Evolutionary conservation across 495 filamentous ascomycete genomes (phyloP).

Genomic region (Aspergillus affinis): DNA sequence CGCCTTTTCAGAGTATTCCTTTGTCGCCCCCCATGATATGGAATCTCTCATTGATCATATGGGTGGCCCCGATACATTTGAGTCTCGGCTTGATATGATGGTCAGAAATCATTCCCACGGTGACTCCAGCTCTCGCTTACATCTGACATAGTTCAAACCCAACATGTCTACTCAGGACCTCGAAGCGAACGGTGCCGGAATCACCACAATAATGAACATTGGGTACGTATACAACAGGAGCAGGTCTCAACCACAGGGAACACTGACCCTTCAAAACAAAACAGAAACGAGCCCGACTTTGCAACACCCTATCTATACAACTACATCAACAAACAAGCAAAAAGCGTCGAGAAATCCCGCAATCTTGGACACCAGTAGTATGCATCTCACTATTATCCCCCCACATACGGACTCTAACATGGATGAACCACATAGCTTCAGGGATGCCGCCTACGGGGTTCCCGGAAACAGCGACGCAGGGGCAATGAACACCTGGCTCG

Average conservation of each 20-base stretch:
- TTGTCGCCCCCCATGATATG: slow-evolving; percentile 67
- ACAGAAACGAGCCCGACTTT: slow-evolving; percentile 64
- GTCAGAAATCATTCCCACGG: slow-evolving; percentile 14
- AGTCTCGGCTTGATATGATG: slow-evolving; percentile 53
- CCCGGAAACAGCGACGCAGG: slow-evolving; percentile 70
- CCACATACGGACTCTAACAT: neutral
- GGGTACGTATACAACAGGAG: slow-evolving; percentile 25
- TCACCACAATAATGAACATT: slow-evolving; percentile 51
- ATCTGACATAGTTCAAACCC: slow-evolving; percentile 31
- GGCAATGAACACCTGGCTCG: slow-evolving; percentile 67
- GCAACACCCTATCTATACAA: slow-evolving; percentile 67
- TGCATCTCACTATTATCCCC: slow-evolving; percentile 15
- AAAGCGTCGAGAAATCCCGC: slow-evolving; percentile 54
- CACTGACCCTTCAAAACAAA: neutral
- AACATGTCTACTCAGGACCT: slow-evolving; percentile 34
- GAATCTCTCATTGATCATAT: slow-evolving; percentile 56
- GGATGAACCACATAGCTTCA: slow-evolving; percentile 22
- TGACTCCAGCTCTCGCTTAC: neutral
- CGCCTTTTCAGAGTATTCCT: slow-evolving; percentile 53
- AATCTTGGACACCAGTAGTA: slow-evolving; percentile 57
- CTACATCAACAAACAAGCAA: slow-evolving; percentile 61
- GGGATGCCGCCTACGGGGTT: slow-evolving; percentile 49
- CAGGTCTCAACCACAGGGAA: neutral
- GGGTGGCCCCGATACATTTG: slow-evolving; percentile 56
- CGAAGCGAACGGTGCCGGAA: slow-evolving; percentile 35